phyloP scores from a whole-genome alignment of 2,329 filamentous ascomycete genomes.

The Metarhizium brunneum region DNA sequence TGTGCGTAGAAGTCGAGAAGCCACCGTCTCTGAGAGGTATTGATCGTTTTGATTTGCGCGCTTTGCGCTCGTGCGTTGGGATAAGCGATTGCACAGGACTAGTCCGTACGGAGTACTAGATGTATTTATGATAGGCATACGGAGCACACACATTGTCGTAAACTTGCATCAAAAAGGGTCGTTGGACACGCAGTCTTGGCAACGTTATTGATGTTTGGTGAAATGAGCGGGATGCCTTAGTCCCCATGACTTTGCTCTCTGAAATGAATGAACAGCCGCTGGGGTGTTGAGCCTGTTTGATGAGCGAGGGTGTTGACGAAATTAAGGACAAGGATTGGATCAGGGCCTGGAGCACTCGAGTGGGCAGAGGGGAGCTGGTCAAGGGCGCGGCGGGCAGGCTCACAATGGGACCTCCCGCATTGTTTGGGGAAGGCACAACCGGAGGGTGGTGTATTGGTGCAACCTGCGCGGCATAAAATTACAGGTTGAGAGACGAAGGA shows the following conservation, averaged over 20 bases:
- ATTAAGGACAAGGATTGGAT: background rate
- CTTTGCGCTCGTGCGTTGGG: background rate
- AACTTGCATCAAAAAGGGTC: background rate
- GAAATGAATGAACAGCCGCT: background rate
- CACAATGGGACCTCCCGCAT: no score
- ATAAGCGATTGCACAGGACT: no score
- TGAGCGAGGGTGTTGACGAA: background rate
- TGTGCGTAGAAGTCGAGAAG: background rate
- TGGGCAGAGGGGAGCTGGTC: no score
- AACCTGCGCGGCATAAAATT: no score
- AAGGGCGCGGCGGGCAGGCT: no score
- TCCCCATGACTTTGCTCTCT: no score
- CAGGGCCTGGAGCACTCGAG: background rate
- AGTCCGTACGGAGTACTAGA: background rate
- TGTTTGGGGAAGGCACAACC: background rate
- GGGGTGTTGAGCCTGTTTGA: background rate
- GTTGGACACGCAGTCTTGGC: background rate
- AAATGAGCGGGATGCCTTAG: background rate
- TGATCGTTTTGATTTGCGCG: background rate
- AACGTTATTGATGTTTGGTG: background rate
- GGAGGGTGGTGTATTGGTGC: background rate
- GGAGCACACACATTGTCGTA: background rate
- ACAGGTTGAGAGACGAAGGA: background rate
- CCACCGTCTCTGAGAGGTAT: background rate
- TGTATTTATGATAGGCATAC: background rate